Percentiles rank a stretch among this genome's conserved stretches.
Conservation (phyloP, 1,139 yeast species). For the Pichia sp. region DNA sequence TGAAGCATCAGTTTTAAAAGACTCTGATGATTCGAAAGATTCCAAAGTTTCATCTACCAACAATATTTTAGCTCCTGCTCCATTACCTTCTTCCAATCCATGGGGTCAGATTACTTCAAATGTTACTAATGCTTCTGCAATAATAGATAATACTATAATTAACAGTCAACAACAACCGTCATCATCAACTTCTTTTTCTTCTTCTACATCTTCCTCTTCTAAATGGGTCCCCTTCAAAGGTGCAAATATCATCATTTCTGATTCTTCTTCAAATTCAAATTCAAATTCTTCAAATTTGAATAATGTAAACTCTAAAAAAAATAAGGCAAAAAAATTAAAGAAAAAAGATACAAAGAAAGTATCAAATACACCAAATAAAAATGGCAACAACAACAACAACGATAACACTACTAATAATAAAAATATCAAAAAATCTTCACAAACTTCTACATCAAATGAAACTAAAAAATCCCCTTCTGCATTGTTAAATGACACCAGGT, state of each 20-base stretch:
- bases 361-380: conserved; percentile 1
- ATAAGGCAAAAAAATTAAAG: conserved; percentile 9
- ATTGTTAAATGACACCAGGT: neutral
- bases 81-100: conserved; percentile 63
- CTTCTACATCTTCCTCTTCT: neutral
- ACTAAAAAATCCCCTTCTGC: neutral
- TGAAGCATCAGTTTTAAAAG: neutral
- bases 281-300: neutral
- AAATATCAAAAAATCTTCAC: conserved; percentile 1
- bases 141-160: conserved; percentile 9
- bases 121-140: conserved; percentile 4
- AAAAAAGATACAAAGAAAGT: conserved; percentile 2
- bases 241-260: conserved; percentile 12
- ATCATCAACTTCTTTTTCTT: neutral
- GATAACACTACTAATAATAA: neutral
- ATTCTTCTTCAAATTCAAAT: conserved; percentile 1
- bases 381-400: neutral
- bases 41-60: neutral
- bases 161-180: neutral
- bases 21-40: neutral
- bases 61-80: conserved; percentile 50
- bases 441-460: neutral
- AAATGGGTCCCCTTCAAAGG: conserved; percentile 15
- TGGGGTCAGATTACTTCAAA: conserved; percentile 44
- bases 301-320: conserved; percentile 3